Base-by-base conservation (phyloP, 202 grass and related monocot genomes). In the Bolboschoenoplectus hybrid region DNA sequence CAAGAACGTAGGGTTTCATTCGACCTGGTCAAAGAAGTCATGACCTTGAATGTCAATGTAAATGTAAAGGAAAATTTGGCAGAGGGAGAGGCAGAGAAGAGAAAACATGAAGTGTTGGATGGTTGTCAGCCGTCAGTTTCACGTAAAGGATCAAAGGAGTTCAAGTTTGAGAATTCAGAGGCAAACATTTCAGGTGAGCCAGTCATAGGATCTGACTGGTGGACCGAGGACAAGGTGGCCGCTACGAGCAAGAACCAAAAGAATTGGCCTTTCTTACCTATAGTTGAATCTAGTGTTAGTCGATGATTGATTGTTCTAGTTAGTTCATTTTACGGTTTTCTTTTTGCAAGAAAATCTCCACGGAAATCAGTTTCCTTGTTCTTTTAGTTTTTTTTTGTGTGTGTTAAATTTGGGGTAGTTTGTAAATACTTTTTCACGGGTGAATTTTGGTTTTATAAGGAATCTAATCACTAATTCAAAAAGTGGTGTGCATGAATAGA, bases 111-210 rank as follows among this genome's bases (percentile, higher is more conserved):
- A 57, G 44, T 19, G 49, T 41, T 9, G 70, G 57, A 14, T 2
- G 55, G 14, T 38, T 68, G 13, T 11, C 49, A 61, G 63, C 55
- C 1, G 9, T 77, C 7, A 4, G 41, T 7, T 45, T 70, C 9
- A 46, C 47, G 51, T 58, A 74, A 63, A 77, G 44, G 68, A 55
- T 80, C 51, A 6, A 88, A 86, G 7, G 92, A 92, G 44, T 94
- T 97, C 52, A 88, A 90, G 11, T 97, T 97, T 89, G 91, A 85
- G 39, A 86, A 84, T 79, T 52, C 88, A 3, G 90, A 88, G 64
- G 73, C 13, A 3, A 76, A 70, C 4, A 68, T 16, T 6, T 74
- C 87, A 2, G 45, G n/a, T 17, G 83, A 80, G 10, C 75, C 80
- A 2, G 63, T 55, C 51, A 69, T 7, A 60, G 20, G 70, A 12